These are phyloP conservation scores for Aegilops sharonensis DNA, from an alignment of 176 grass and related monocot species.

Conservation along the genomic window DNA sequence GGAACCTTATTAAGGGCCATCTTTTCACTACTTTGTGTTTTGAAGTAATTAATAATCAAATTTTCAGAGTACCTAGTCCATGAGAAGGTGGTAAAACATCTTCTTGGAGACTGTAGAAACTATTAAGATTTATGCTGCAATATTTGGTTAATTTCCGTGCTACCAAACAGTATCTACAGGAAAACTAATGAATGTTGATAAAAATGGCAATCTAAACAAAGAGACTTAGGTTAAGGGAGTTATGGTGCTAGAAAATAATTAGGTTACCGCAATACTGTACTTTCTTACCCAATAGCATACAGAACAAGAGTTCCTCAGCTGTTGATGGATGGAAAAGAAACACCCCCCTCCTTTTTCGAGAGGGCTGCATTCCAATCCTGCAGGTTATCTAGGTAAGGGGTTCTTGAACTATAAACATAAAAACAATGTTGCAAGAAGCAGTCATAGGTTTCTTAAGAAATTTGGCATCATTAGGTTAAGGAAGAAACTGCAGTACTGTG, in stretches of 20 bases:
- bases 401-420: slow-evolving; percentile 55
- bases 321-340: slow-evolving; percentile 65
- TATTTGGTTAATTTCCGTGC: slow-evolving; percentile 21
- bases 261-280: slow-evolving; percentile 33
- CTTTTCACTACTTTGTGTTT: not conserved
- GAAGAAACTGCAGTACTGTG: slow-evolving; percentile 12
- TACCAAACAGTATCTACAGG: slow-evolving; percentile 1
- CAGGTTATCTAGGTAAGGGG: slow-evolving; percentile 59
- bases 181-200: not conserved
- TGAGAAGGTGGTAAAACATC: not conserved
- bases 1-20: not conserved
- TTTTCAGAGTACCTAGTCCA: slow-evolving; percentile 2
- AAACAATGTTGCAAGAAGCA: slow-evolving; percentile 36
- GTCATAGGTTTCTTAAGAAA: not conserved
- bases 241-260: slow-evolving; percentile 26
- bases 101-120: slow-evolving; percentile 9
- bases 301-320: slow-evolving; percentile 58
- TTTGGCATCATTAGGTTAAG: not conserved
- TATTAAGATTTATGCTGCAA: slow-evolving; percentile 1
- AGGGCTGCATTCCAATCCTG: slow-evolving; percentile 75
- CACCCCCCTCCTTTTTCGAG: slow-evolving; percentile 68
- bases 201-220: slow-evolving; percentile 21
- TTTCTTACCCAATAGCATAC: slow-evolving; percentile 63
- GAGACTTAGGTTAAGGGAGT: slow-evolving; percentile 24
- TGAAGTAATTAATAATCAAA: not conserved